Evolutionary conservation across 257 asterid genomes (phyloP).

Genomic region (Prunella vulgaris): DNA sequence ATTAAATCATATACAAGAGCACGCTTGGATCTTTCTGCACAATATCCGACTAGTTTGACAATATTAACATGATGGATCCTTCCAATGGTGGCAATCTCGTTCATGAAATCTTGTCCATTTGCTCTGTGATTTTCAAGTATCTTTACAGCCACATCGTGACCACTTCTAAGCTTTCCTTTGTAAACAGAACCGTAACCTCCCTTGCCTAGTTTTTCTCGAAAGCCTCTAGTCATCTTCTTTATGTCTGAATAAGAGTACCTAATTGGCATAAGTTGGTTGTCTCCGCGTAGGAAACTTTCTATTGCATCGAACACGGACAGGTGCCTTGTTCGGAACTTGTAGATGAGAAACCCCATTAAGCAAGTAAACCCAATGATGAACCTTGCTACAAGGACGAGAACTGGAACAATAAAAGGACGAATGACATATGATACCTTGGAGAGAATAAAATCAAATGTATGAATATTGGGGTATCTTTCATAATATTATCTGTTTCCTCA

Average conservation of each 20-base stretch:
- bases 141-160: slow-evolving; percentile 32
- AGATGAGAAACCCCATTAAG: neutral
- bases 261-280: slow-evolving; percentile 21
- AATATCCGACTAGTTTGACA: slow-evolving; percentile 3
- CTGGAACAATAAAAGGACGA: neutral
- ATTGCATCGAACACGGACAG: slow-evolving; percentile 16
- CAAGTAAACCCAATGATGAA: neutral
- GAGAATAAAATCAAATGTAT: too few relatives aligned
- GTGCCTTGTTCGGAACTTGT: slow-evolving; percentile 22
- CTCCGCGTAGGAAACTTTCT: slow-evolving; percentile 20
- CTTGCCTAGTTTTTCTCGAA: slow-evolving; percentile 28
- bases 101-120: slow-evolving; percentile 31
- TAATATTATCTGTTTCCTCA: too few relatives aligned
- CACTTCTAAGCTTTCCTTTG: slow-evolving; percentile 37
- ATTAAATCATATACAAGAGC: slow-evolving; percentile 11
- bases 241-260: slow-evolving; percentile 30
- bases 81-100: slow-evolving; percentile 29
- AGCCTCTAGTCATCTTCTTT: slow-evolving; percentile 23
- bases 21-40: slow-evolving; percentile 7
- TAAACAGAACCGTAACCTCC: slow-evolving; percentile 33
- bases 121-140: slow-evolving; percentile 4
- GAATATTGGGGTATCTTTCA: too few relatives aligned
- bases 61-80: slow-evolving; percentile 13
- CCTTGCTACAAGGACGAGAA: neutral
- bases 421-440: too few relatives aligned